phyloP scores from a whole-genome alignment of 2,329 filamentous ascomycete species.

The Colletotrichum tamarilloi region DNA sequence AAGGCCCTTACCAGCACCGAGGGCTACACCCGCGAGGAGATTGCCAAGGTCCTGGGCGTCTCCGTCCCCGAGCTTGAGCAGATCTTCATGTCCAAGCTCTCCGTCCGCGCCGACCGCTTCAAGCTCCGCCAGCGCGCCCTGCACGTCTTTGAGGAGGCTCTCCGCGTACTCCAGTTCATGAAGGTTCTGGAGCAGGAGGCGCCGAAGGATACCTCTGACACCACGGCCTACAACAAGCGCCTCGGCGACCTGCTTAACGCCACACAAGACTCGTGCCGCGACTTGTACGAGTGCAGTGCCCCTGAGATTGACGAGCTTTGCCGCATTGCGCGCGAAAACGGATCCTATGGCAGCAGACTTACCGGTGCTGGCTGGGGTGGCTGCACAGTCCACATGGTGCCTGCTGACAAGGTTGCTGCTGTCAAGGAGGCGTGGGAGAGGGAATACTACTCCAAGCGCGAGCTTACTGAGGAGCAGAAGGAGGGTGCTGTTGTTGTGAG shows the following conservation, averaged over 20 bases:
- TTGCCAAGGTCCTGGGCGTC: slow-evolving; percentile 77
- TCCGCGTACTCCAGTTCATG: slow-evolving; percentile 87
- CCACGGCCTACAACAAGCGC: slow-evolving; percentile 69
- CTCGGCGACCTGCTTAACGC: slow-evolving; percentile 89
- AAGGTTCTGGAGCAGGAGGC: slow-evolving; percentile 72
- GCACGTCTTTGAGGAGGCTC: slow-evolving; percentile 91
- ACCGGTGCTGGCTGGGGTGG: slow-evolving; percentile 98
- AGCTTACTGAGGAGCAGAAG: slow-evolving; percentile 76
- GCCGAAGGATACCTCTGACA: slow-evolving; percentile 56
- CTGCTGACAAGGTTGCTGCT: slow-evolving; percentile 80
- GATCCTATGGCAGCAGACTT: slow-evolving; percentile 85
- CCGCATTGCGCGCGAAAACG: slow-evolving; percentile 78
- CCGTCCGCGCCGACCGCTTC: slow-evolving; percentile 88
- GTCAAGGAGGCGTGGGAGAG: slow-evolving; percentile 82
- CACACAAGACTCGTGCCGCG: slow-evolving; percentile 88
- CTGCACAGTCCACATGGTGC: slow-evolving; percentile 93
- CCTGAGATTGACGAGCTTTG: slow-evolving; percentile 93
- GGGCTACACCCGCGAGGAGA: slow-evolving; percentile 89
- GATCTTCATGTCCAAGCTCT: slow-evolving; percentile 87
- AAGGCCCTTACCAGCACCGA: slow-evolving; percentile 80
- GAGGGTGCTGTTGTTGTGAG: slow-evolving; percentile 88
- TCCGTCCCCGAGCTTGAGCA: slow-evolving; percentile 77
- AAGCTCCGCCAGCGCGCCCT: slow-evolving; percentile 87
- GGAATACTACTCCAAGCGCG: slow-evolving; percentile 82
- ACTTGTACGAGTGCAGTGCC: slow-evolving; percentile 91